Percentiles rank a stretch among this genome's conserved stretches.
Conservation (phyloP, 2,329 filamentous ascomycete genomes). For the Mycosphaerella sp. region DNA sequence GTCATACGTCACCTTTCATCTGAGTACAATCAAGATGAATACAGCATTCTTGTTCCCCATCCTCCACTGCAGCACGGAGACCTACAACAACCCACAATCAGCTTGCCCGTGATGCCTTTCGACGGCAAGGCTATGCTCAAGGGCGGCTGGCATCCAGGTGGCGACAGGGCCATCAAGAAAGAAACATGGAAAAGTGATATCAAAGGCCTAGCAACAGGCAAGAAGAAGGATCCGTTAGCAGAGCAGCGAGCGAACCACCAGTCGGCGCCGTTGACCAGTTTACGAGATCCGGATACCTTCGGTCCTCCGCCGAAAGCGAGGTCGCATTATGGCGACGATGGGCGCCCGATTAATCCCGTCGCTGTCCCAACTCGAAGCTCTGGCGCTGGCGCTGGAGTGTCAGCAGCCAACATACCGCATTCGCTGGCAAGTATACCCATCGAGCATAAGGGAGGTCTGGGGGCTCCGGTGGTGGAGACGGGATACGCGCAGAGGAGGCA, state of each 20-base stretch:
- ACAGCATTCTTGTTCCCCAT: background rate
- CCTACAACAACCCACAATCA: background rate
- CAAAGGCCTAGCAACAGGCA: conserved; percentile 44
- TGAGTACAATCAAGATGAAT: too few relatives aligned
- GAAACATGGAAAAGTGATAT: conserved; percentile 46
- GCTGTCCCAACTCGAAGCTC: conserved; percentile 21
- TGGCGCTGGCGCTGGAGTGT: conserved; percentile 30
- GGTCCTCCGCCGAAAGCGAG: conserved; percentile 70
- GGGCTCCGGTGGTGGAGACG: conserved; percentile 38
- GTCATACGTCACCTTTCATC: too few relatives aligned
- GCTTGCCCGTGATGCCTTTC: conserved; percentile 4
- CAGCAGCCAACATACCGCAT: conserved; percentile 9
- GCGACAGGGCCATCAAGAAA: conserved; percentile 47
- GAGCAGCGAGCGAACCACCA: conserved; percentile 46
- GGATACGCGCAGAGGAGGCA: conserved; percentile 20
- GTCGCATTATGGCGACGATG: conserved; percentile 40
- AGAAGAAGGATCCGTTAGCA: conserved; percentile 35
- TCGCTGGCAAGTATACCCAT: conserved; percentile 3
- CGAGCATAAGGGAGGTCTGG: conserved; percentile 34
- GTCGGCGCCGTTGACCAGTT: conserved; percentile 58
- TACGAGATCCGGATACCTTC: conserved; percentile 68
- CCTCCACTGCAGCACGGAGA: background rate
- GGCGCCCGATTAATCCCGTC: conserved; percentile 30
- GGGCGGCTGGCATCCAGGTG: conserved; percentile 45
- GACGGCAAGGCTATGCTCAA: conserved; percentile 38